Conservation (phyloP, 805 yeast genomes). For the Kregervanrija pseudodelftensis region DNA sequence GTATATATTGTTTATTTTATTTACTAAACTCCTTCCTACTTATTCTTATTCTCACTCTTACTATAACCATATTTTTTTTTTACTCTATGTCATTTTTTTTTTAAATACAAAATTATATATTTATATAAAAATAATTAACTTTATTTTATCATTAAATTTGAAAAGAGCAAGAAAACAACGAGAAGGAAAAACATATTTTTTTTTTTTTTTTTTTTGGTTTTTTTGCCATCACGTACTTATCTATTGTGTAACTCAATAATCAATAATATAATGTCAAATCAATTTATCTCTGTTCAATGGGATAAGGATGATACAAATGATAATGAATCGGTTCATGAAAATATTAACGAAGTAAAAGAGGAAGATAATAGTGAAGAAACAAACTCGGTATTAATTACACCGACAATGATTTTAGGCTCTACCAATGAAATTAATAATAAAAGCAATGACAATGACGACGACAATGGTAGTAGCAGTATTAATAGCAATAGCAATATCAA, state of each 20-base stretch:
- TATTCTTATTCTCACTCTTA: background rate
- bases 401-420: slow-evolving; percentile 6
- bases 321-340: slow-evolving; percentile 2
- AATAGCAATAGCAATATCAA: too few species aligned
- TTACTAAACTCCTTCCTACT: too few species aligned
- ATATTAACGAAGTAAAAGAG: slow-evolving; percentile 5
- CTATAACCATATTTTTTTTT: background rate
- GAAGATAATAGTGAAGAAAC: background rate
- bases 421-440: background rate
- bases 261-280: slow-evolving; percentile 29
- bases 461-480: background rate
- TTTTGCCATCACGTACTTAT: background rate
- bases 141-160: background rate
- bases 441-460: background rate
- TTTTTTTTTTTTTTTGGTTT: background rate
- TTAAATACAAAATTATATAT: background rate
- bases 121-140: background rate
- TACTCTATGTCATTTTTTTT: too few species aligned
- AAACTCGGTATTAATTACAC: slow-evolving; percentile 8
- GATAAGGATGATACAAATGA: slow-evolving; percentile 20
- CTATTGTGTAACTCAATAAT: background rate
- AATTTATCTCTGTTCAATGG: slow-evolving; percentile 53
- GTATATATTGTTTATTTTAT: background rate
- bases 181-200: too few species aligned
- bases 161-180: too few species aligned